Evolutionary conservation across 257 asterid species (phyloP), one percentile per base, ranked within the genome.

Genomic region (Echites panduratus): DNA sequence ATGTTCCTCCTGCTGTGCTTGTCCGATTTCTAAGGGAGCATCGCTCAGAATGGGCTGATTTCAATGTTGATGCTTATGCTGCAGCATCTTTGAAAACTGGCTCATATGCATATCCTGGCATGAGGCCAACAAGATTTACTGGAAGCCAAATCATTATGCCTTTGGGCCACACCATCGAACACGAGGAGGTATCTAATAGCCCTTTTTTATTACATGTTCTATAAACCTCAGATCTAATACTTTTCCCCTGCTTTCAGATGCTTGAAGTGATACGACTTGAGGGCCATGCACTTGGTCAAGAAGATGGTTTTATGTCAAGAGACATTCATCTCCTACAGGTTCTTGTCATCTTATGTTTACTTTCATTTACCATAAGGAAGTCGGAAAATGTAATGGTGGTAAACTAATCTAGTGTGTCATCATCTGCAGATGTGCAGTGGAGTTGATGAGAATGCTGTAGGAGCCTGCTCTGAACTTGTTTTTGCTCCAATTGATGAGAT

Each of bases 1-100:
- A 95, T 79, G 97, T 95, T 16, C 88, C 96, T 73, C 96, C 99
- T 1, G 97, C 98, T 0, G 90, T 89, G 54, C 86, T 95, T 65
- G 94, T 90, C 81, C 96, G 96, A 20, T 95, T 90, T 80, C 79
- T 95, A 9, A 89, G 99, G 83, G 99, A 95, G 84, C 99, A 95
- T 57, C 91, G 99, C 20, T 95, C 99, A 0, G 99, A 95, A 78
- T 95, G 99, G 99, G 99, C 99, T 0, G 99, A 95, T 79, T 95
- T 95, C 75, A 95, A 78, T 41, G 88, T 95, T 8, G 98, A 92
- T 75, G 99, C 99, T 41, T 95, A 86, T 79, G 79, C 92, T 58
- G 96, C 98, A 62, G 87, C 97, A 0, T 79, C 97, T 17, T 74
- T 92, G 80, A 95, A 90, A 79, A 75, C 95, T 50, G 85, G 81